phyloP scores from a whole-genome alignment of 768 basidiomycete species.

The Termitomyces sp. region DNA sequence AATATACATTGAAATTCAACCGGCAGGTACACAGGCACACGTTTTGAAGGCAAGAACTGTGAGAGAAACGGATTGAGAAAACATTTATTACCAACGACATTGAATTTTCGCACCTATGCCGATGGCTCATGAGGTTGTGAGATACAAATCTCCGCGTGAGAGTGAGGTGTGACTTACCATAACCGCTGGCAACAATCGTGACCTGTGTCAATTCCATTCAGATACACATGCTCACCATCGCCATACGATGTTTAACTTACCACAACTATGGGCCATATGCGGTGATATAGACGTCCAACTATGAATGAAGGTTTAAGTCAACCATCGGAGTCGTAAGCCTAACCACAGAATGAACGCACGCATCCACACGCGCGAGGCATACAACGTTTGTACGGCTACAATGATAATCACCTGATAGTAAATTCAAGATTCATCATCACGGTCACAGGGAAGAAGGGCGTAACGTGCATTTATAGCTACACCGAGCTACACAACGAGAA shows the following conservation, averaged over 20 bases:
- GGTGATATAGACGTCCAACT: conserved; percentile 17
- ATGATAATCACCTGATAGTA: conserved; percentile 19
- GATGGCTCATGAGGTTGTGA: conserved; percentile 7
- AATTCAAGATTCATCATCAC: neutral
- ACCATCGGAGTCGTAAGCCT: neutral
- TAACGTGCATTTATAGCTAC: conserved; percentile 20
- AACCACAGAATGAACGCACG: conserved; percentile 13
- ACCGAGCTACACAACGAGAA: conserved; percentile 13
- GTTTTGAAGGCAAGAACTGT: conserved; percentile 17
- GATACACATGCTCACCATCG: neutral
- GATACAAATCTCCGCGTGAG: neutral
- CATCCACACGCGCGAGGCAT: conserved; percentile 24
- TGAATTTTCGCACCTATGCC: conserved; percentile 12
- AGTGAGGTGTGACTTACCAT: conserved; percentile 11
- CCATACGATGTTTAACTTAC: neutral
- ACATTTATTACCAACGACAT: neutral
- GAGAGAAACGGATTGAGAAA: neutral
- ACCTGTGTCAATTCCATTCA: neutral
- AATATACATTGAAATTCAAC: neutral
- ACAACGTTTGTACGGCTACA: conserved; percentile 23
- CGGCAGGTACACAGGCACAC: conserved; percentile 6
- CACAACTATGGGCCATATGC: conserved; percentile 16
- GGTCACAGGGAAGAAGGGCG: neutral
- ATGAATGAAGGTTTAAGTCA: neutral
- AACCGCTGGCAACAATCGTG: conserved; percentile 10